Conservation (phyloP, 192 early-diverging fungal species). For the Coemansia erecta region DNA sequence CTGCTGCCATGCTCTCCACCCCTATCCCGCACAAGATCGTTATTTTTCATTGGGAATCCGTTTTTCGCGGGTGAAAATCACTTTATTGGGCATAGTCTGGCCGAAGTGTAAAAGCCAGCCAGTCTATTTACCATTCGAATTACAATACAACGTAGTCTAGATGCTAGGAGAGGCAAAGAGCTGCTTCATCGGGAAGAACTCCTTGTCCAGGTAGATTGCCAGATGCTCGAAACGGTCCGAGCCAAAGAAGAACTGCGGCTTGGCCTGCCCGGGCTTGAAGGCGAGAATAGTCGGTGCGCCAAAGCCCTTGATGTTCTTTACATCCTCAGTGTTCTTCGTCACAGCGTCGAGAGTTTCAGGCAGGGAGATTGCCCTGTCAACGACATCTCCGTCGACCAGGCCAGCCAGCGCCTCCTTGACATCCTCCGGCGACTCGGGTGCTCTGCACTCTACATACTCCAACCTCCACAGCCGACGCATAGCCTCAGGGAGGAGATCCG, state of each 20-base stretch:
- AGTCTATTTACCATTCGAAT: background rate
- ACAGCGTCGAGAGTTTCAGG: conserved; percentile 20
- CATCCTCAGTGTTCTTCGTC: conserved; percentile 11
- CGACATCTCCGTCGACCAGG: conserved; percentile 8
- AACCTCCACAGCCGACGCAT: conserved; percentile 41
- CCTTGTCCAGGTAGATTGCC: conserved; percentile 33
- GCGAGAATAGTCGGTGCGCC: conserved; percentile 46
- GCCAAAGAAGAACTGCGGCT: conserved; percentile 46
- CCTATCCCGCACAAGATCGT: too few species aligned
- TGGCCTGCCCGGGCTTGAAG: conserved; percentile 5
- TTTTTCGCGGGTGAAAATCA: too few species aligned
- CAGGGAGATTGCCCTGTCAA: conserved; percentile 19
- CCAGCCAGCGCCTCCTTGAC: conserved; percentile 29
- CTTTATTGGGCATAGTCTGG: too few species aligned
- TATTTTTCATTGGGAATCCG: too few species aligned
- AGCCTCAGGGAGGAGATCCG: conserved; percentile 22
- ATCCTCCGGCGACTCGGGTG: conserved; percentile 19
- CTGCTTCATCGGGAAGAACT: conserved; percentile 42
- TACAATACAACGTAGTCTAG: background rate
- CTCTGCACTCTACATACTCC: conserved; percentile 29
- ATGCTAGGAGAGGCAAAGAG: conserved; percentile 31
- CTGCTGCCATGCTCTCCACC: too few species aligned
- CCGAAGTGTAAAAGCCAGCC: too few species aligned
- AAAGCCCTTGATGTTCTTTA: conserved; percentile 29
- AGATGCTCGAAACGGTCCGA: conserved; percentile 49